Base-by-base conservation (phyloP, 805 yeast species). In the Tetrapisispora namnaoensis region DNA sequence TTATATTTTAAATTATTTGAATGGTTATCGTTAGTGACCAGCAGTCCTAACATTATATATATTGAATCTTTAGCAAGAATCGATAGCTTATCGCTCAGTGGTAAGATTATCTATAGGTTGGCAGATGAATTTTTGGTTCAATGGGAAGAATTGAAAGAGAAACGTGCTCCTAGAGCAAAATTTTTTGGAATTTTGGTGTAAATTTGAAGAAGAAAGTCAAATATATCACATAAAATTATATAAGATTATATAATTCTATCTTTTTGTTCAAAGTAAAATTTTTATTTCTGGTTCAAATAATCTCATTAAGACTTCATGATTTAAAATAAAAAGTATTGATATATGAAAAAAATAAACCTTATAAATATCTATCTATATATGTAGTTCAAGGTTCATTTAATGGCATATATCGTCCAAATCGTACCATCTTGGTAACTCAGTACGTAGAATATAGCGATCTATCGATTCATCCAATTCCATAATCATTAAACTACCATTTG, bases 11-110 rank as follows among this genome's bases (percentile, higher is more conserved):
- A 63, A 42, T 3, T 58, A 9, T 42, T 62, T 16, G 65, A 63
- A 38, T 50, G 49, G 39, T 24, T 60, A 20, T 43, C 55, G 20
- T 38, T 53, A 5, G 32, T 53, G 27, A 54, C 53, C 37, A 46
- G 57, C 7, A 44, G 53, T 14, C 3, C 97, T 90, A 4, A 96
- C 89, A 81, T 93, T 22, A 65, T 93, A 1, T 93, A 91, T 60
- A 70, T 91, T 24, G 98, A 91, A 65, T 82, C 93, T 44, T 70
- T 91, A 39, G 97, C 98, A 0, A 71, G 98, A 39, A 96, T 89
- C 10, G 45, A 73, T 47, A 68, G 70, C 2, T 71, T 93, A 46
- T 88, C 96, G 59, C 67, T 89, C 32, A 80, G 90, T 17, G 99
- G 98, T 0, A 61, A 67, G 44, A 62, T 93, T 18, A 61, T 91